Evolutionary conservation across 2,329 filamentous ascomycete genomes (phyloP).

Genomic region (Penicillium freii): DNA sequence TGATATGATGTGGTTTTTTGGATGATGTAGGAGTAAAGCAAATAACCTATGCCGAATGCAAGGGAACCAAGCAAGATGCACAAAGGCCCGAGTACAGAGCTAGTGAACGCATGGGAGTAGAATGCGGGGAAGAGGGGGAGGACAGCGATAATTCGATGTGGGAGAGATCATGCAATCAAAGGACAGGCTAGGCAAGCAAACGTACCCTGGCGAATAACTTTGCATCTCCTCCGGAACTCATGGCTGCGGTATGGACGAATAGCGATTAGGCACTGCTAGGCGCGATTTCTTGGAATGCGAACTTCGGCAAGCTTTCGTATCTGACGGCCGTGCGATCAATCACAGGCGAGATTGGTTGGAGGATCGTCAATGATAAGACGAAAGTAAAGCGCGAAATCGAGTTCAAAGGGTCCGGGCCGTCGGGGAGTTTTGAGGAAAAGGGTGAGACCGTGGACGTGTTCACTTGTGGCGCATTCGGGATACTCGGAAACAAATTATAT

Average conservation of each 20-base stretch:
- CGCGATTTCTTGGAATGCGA: slow-evolving; percentile 4
- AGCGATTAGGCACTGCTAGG: slow-evolving; percentile 3
- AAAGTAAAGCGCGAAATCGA: slow-evolving; percentile 6
- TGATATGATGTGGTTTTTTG: background rate
- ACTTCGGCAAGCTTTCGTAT: slow-evolving; percentile 8
- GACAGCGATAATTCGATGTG: background rate
- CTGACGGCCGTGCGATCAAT: slow-evolving; percentile 16
- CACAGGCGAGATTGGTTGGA: slow-evolving; percentile 17
- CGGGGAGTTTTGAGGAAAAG: slow-evolving; percentile 15
- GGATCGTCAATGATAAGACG: slow-evolving; percentile 1
- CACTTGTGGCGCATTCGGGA: slow-evolving; percentile 14
- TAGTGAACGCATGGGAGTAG: slow-evolving; percentile 9
- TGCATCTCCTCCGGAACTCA: slow-evolving; percentile 83
- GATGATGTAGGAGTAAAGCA: slow-evolving; percentile 1
- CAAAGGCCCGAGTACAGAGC: slow-evolving; percentile 1
- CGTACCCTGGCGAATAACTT: slow-evolving; percentile 98
- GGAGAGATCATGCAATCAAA: slow-evolving; percentile 15
- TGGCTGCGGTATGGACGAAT: slow-evolving; percentile 38
- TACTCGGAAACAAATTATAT: slow-evolving; percentile 14
- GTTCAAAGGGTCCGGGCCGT: background rate
- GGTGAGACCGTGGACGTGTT: slow-evolving; percentile 14
- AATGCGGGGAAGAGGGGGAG: slow-evolving; percentile 20
- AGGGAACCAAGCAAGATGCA: slow-evolving; percentile 3
- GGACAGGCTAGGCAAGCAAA: slow-evolving; percentile 32
- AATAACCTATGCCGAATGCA: slow-evolving; percentile 2